These are phyloP conservation scores for Alternaria ethzedia DNA, from an alignment of 2,329 filamentous ascomycete genomes.

Conservation along the genomic window DNA sequence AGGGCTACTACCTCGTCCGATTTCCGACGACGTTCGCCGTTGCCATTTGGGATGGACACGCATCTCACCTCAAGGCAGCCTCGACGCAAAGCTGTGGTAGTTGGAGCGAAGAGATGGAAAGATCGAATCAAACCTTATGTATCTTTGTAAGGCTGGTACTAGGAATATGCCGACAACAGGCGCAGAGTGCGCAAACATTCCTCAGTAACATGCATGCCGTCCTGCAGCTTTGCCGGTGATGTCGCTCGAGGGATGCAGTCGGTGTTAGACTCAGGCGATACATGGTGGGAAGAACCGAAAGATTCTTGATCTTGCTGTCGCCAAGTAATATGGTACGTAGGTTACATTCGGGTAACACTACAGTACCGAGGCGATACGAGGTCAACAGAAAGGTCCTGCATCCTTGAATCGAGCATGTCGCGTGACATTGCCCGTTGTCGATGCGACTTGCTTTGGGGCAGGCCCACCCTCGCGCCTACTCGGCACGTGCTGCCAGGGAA, in stretches of 20 bases:
- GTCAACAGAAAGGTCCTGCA: neutral
- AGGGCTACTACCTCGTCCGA: neutral
- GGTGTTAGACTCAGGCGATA: neutral
- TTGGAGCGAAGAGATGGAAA: neutral
- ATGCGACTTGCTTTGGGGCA: neutral
- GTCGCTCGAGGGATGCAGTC: neutral
- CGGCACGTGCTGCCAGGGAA: neutral
- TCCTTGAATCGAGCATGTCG: neutral
- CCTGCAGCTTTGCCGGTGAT: neutral
- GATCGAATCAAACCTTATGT: neutral
- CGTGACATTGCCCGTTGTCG: neutral
- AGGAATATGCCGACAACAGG: neutral
- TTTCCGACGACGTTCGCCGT: neutral
- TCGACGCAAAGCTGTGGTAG: neutral
- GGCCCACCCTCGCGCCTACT: conserved; percentile 3
- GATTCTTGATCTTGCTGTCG: neutral
- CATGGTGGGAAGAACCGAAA: neutral
- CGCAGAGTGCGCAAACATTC: neutral
- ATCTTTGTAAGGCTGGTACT: neutral
- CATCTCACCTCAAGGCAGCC: neutral
- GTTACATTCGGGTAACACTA: neutral
- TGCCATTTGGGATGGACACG: neutral
- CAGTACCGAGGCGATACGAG: neutral
- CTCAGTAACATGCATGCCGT: neutral
- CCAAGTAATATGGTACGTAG: neutral